Evolutionary conservation across 2,329 filamentous ascomycete species (phyloP), one percentile per base, ranked within the genome.

Genomic region (Cladosporium sp.): DNA sequence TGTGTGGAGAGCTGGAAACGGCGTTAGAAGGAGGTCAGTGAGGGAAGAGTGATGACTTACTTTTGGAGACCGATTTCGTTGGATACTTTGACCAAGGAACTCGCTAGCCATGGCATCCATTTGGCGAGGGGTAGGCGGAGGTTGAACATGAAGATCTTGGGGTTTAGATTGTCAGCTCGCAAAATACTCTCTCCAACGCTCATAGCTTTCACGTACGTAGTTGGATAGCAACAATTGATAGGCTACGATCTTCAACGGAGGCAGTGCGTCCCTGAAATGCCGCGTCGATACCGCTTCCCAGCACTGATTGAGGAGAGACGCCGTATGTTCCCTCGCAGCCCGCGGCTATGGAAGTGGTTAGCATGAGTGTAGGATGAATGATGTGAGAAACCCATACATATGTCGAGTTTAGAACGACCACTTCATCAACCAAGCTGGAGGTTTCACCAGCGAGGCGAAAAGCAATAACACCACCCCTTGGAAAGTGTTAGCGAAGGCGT

Each of bases 391-490:
- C 12, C 66, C 76, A 57, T 70, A 81, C 78, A 57, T 79, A 69
- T 9, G 77, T 69, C 2, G 73, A 76, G 58, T 80, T 80, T 19
- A 71, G 71, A 34, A 81, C 62, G 34, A 83, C 73, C 58, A 78
- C 80, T 36, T 77, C 72, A 63, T 82, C 75, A 7, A 79, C 76
- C 41, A 83, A 61, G 47, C 74, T 69, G 17, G 73, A 70, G 22
- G 80, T 80, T 58, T 83, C 80, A n/a, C 76, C 69, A n/a, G 80
- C 80, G 39, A 83, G 71, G 39, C 80, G 70, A 56, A 73, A 78
- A 3, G 71, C 71, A 15, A 83, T 72, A 53, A 70, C 74, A 48
- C 71, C 75, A 51, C 65, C 69, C 69, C 73, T 75, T 50, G 73
- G 70, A 47, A 73, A 70, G 13, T 70, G 70, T 40, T 22, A 48